These are phyloP conservation scores for Leishmania gerbilli DNA, from an alignment of 208 protist genomes.

Conservation along the genomic window DNA sequence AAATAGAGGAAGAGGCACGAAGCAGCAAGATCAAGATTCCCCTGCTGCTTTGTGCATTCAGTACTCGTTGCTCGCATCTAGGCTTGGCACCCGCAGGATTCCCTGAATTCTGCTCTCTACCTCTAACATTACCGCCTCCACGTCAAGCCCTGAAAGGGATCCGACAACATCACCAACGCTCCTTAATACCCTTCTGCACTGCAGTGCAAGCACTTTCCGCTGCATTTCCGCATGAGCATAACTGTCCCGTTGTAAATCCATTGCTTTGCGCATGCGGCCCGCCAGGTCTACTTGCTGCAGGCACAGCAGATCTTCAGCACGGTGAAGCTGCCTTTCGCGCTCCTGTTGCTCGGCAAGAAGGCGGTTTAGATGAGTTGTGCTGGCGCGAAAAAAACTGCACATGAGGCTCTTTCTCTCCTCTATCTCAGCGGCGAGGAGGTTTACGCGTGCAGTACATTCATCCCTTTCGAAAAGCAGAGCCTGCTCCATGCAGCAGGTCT, in stretches of 20 bases:
- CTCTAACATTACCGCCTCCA: background rate
- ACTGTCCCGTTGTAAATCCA: constrained; percentile 15
- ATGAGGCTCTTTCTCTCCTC: constrained; percentile 5
- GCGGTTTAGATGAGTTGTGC: background rate
- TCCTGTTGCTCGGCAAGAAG: background rate
- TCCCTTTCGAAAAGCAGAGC: constrained; percentile 6
- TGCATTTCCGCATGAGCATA: constrained; percentile 4
- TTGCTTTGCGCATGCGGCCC: constrained; percentile 14
- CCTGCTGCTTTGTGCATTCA: background rate
- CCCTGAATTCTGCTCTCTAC: constrained; percentile 19
- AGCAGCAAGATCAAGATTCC: background rate
- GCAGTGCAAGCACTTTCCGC: constrained; percentile 9
- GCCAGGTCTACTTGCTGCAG: constrained; percentile 25
- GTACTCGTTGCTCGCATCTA: background rate
- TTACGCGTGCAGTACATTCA: constrained; percentile 6
- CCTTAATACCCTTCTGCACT: constrained; percentile 13
- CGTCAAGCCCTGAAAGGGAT: constrained; percentile 4
- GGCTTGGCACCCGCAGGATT: background rate
- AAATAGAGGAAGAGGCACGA: background rate
- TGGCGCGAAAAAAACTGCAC: background rate
- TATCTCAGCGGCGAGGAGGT: constrained; percentile 2
- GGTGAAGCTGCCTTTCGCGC: background rate
- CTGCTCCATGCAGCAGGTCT: background rate
- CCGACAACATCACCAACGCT: constrained; percentile 14
- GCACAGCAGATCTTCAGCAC: constrained; percentile 18